Base-by-base conservation (phyloP, 768 basidiomycete species). In the Suillus tomentosus region DNA sequence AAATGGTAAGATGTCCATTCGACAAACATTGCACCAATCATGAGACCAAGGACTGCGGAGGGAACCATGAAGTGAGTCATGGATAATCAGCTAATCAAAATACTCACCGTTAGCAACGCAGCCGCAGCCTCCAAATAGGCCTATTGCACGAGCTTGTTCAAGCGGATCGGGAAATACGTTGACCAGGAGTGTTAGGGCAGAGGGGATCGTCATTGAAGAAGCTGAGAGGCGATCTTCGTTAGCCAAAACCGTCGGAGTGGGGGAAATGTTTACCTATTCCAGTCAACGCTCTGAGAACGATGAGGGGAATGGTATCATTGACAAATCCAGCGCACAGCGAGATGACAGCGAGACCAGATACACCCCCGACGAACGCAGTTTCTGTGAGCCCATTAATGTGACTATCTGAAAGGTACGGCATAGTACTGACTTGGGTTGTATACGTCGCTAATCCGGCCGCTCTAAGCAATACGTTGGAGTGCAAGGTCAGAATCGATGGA, bases 171-270 rank as follows among this genome's bases (percentile, higher is more conserved):
- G 81, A 71, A 82, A 87, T 67, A 83, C 73, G 55, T 79, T 77
- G 7, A 85, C 82, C 24, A 86, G 77, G 40, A 87, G 75, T 47
- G 79, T 73, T 22, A 82, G 72, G 11, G 84, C 81, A 3, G 84
- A 82, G 2, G 85, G 85, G 45, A 85, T 78, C 9, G 81, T 82
- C 75, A 85, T 71, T 2, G 84, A 77, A 24, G 82, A 84, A 14
- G 77, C 82, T 77, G 75, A 65, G 61, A 36, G 48, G 13, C 19
- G n/a, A 60, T 1, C 19, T 19, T 9, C 31, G n/a, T 73, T 3
- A 68, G 48, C n/a, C 9, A 55, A 17, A 62, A 27, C 13, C 40
- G 2, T 58, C 8, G 19, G 11, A 22, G 0, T n/a, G 11, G 42
- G 10, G 11, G 11, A 22, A 24, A 60, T 14, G 67, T 72, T 61